phyloP scores from a whole-genome alignment of 2,329 filamentous ascomycete genomes.

The Arthrobotrys conoides region DNA sequence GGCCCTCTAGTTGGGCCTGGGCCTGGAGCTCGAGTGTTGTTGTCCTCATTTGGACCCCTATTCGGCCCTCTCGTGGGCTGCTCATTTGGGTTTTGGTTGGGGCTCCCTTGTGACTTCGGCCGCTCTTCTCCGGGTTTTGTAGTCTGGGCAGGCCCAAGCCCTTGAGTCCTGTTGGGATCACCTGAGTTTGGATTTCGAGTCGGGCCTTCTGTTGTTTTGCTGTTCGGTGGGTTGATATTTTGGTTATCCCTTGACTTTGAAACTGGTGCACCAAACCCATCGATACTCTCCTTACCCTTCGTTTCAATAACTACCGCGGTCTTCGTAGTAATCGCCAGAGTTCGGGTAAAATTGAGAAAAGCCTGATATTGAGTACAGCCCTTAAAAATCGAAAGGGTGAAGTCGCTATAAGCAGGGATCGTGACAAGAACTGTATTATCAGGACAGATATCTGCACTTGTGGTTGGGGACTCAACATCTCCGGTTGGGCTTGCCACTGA shows the following conservation, averaged over 20 bases:
- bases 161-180: neutral
- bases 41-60: neutral
- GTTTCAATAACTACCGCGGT: constrained; percentile 54
- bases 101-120: neutral
- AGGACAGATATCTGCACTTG: constrained; percentile 25
- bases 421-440: constrained; percentile 41
- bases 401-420: constrained; percentile 16
- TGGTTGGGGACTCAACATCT: neutral
- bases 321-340: constrained; percentile 34
- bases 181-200: neutral
- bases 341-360: constrained; percentile 36
- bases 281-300: constrained; percentile 27
- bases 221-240: neutral
- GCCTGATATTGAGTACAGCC: constrained; percentile 4
- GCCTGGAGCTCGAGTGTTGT: constrained; percentile 1
- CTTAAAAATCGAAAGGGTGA: constrained; percentile 12
- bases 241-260: constrained; percentile 5
- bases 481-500: neutral
- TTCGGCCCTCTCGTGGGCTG: neutral
- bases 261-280: neutral
- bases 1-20: neutral
- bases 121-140: neutral
- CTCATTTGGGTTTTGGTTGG: neutral
- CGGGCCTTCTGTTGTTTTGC: neutral
- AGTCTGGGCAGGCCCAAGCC: neutral